A percentile compares a stretch with the other conserved stretches of the same genome.
phyloP scores from a whole-genome alignment of 2,329 filamentous ascomycete species.

The Parastagonospora avenae region DNA sequence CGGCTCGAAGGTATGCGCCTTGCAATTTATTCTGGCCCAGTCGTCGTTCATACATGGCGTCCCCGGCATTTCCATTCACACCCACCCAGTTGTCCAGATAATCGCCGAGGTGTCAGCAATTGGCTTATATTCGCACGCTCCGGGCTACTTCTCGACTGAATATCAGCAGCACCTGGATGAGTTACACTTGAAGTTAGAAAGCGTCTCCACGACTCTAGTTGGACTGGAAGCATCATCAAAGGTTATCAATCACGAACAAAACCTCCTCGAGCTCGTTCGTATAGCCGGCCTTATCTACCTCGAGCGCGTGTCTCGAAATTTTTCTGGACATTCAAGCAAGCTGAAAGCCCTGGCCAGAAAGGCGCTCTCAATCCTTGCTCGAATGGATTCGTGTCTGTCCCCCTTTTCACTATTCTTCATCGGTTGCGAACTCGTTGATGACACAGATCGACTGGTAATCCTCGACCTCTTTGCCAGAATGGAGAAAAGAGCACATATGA shows the following conservation, averaged over 20 bases:
- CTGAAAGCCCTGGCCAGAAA: not conserved
- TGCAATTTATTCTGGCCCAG: constrained; percentile 4
- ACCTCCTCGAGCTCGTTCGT: constrained; percentile 3
- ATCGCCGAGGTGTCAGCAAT: constrained; percentile 4
- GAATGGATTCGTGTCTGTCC: constrained; percentile 18
- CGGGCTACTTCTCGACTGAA: constrained; percentile 1
- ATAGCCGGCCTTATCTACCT: constrained; percentile 17
- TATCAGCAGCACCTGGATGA: constrained; percentile 3
- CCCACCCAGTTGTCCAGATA: constrained; percentile 4
- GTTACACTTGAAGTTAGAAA: constrained; percentile 1
- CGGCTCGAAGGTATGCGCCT: not conserved
- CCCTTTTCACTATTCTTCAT: constrained; percentile 31
- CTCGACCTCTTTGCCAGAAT: constrained; percentile 11
- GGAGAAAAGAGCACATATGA: not conserved
- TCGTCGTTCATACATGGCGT: constrained; percentile 1
- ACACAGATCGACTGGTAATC: constrained; percentile 24
- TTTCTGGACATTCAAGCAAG: constrained; percentile 3
- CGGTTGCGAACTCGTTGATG: constrained; percentile 28
- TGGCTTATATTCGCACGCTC: not conserved
- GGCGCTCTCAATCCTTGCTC: constrained; percentile 11
- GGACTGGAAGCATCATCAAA: not conserved
- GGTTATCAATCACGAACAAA: not conserved
- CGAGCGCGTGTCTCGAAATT: constrained; percentile 8
- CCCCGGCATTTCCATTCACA: not conserved
- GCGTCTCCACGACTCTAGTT: not conserved